Evolutionary conservation across 2,329 filamentous ascomycete genomes (phyloP), one percentile per base, ranked within the genome.

Genomic region (Ascosphaera acerosa): DNA sequence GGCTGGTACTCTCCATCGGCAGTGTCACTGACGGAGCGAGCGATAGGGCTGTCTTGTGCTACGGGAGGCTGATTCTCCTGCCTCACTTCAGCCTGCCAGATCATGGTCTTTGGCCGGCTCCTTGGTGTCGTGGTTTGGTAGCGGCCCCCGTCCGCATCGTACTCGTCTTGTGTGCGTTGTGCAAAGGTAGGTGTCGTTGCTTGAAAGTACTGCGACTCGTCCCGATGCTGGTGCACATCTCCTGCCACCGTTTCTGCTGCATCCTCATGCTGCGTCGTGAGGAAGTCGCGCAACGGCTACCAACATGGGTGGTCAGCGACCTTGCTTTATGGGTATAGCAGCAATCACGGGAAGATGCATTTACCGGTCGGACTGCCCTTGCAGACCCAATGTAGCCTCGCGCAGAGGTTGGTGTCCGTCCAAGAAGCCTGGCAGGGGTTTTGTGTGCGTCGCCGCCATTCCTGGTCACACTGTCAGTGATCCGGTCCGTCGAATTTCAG

Each of bases 361-460:
- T 7, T 28, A 28, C 26, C 6, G 26, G n/a, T 28, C 26, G 6
- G n/a, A 14, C 16, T 14, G 26, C 26, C 12, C 26, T 28, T 28
- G 58, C 54, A 31, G 50, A 48, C 15, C 45, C 43, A 37, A 52
- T 51, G 29, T 51, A 48, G 38, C 57, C 59, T 31, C 55, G 48
- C 10, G 44, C 45, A 3, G 56, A 59, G 14, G 54, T 47, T 33
- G 57, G 57, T 6, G 57, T 60, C 41, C 58, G 59, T 18, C 57
- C 57, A 37, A 53, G 46, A 36, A 60, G 43, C 36, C 59, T 60
- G 6, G 55, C 55, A 1, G 57, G 57, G 1, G 57, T 61, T 33
- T 94, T 97, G 59, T 94, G 92, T n/a, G 89, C 71, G 44, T 94
- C 84, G 38, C 78, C 67, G 36, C 94, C 72, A 48, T 84, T 84